Evolutionary conservation across 306 rosid genomes (phyloP).

Genomic region (Begonia masoniana): DNA sequence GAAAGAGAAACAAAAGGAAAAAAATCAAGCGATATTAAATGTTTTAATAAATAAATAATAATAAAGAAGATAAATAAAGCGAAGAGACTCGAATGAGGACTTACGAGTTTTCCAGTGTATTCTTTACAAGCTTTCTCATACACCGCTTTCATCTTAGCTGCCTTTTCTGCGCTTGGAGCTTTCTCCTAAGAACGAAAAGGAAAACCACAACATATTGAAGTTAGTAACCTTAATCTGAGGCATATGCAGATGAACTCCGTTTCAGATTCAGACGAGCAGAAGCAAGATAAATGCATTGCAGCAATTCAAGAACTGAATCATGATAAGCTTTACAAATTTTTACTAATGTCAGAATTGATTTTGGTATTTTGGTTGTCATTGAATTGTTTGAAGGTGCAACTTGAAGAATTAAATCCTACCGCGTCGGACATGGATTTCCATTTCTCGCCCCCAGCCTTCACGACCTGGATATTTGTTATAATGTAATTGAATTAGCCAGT

Average conservation of each 20-base stretch:
- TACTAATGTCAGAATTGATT: no score
- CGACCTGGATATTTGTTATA: conserved; percentile 5
- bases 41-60: neutral
- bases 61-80: neutral
- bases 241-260: neutral
- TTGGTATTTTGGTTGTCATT: no score
- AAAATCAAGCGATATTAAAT: neutral
- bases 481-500: no score
- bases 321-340: no score
- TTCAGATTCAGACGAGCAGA: no score
- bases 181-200: conserved; percentile 11
- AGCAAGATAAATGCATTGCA: no score
- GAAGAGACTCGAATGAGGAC: neutral
- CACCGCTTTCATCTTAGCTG: conserved; percentile 10
- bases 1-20: neutral
- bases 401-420: conserved; percentile 5
- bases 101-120: conserved; percentile 9
- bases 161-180: conserved; percentile 11
- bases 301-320: no score
- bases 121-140: conserved; percentile 13
- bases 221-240: neutral
- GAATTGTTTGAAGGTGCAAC: no score
- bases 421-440: conserved; percentile 10
- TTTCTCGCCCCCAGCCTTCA: conserved; percentile 9
- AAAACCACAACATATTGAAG: neutral